A percentile compares a stretch with the other conserved stretches of the same genome.
phyloP scores from a whole-genome alignment of 2,329 filamentous ascomycete genomes.

The Xylariaceae sp. region DNA sequence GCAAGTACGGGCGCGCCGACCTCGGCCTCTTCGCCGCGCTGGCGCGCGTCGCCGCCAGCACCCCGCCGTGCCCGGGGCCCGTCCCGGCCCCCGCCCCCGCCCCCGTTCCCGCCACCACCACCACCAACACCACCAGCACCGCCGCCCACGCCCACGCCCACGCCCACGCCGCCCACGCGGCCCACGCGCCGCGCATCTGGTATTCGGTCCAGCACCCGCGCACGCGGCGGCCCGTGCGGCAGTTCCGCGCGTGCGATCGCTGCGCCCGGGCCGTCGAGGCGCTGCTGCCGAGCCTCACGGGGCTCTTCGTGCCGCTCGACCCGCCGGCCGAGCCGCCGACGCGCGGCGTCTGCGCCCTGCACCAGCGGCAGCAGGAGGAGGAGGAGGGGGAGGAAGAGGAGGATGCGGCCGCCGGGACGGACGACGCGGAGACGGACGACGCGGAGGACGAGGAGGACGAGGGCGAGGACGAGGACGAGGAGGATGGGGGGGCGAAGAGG shows the following conservation, averaged over 20 bases:
- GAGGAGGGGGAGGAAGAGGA: too few species aligned
- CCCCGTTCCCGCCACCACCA: too few species aligned
- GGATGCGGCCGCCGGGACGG: too few species aligned
- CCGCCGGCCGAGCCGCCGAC: conserved; percentile 36
- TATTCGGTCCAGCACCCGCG: conserved; percentile 65
- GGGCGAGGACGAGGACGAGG: too few species aligned
- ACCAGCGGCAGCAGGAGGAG: conserved; percentile 38
- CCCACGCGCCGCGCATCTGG: conserved; percentile 58
- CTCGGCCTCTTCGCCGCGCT: conserved; percentile 64
- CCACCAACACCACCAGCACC: too few species aligned
- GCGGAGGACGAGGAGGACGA: too few species aligned
- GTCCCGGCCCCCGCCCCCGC: too few species aligned
- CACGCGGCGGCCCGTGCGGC: conserved; percentile 53
- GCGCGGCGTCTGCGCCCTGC: conserved; percentile 61
- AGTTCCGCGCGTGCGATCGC: conserved; percentile 68
- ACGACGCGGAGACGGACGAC: too few species aligned
- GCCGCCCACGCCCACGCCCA: too few species aligned
- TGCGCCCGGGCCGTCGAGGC: conserved; percentile 67
- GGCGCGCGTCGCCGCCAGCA: conserved; percentile 51
- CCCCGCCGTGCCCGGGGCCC: conserved; percentile 51
- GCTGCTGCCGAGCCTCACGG: conserved; percentile 64
- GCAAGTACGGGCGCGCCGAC: conserved; percentile 60
- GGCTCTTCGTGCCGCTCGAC: conserved; percentile 53
- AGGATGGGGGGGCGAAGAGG: too few species aligned
- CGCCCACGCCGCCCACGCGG: too few species aligned